These are phyloP conservation scores for Isochrysis galbana DNA, from an alignment of 78 protist species.

Conservation along the genomic window DNA sequence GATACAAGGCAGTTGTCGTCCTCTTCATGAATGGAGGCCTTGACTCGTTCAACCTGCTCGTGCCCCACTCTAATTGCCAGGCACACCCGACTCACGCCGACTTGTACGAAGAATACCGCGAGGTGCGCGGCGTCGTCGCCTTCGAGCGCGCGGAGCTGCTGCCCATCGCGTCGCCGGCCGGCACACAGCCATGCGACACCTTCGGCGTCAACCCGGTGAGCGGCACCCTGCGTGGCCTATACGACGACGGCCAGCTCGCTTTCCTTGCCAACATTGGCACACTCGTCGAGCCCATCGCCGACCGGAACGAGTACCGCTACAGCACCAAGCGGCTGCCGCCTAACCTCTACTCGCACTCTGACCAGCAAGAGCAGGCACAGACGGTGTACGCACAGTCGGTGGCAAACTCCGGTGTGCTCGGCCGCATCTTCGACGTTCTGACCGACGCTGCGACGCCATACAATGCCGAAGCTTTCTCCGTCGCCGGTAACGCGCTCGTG, in stretches of 20 bases:
- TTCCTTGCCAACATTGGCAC: conserved; percentile 27
- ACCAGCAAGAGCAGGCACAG: background rate
- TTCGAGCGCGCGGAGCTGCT: background rate
- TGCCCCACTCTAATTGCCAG: background rate
- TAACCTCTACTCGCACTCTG: background rate
- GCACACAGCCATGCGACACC: background rate
- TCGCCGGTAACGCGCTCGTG: background rate
- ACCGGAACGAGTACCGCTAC: background rate
- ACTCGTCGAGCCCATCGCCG: background rate
- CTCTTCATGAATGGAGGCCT: background rate
- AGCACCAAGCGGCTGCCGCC: background rate
- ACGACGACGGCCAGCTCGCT: background rate
- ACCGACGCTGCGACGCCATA: background rate
- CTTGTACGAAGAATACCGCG: background rate
- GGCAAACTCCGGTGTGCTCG: background rate
- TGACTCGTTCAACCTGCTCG: background rate
- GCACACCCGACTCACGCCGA: background rate
- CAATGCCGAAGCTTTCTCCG: background rate
- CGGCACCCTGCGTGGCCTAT: background rate
- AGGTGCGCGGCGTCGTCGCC: background rate
- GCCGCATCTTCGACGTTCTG: background rate
- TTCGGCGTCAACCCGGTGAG: background rate
- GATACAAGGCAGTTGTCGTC: background rate
- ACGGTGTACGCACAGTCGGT: background rate
- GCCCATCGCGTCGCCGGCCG: background rate